Base-by-base conservation (phyloP, 129 eudicot genomes). In the Escallonia rubra region DNA sequence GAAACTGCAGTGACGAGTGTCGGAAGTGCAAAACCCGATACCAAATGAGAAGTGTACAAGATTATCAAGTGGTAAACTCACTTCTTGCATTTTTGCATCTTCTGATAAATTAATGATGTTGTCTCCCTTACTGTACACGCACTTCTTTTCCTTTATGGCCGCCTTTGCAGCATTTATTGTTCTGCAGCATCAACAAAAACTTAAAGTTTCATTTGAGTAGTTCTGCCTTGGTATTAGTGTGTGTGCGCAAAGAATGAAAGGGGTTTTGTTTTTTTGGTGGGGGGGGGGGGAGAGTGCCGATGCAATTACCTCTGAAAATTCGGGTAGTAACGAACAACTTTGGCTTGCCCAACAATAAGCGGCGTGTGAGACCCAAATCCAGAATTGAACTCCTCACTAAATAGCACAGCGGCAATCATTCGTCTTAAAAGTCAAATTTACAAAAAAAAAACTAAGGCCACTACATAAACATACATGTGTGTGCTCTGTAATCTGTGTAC, bases 351-450 rank as follows among this genome's bases (percentile, higher is more conserved):
- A 16, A 82, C 88, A 68, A 87, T 71, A 61, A 94, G 90, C 38
- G 99, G 99, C 7, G 97, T 94, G 72, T 89, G 88, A 61, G 97
- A 82, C 59, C 99, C 96, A 81, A 94, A 94, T 73, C 99, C 99
- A 74, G 93, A 70, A 81, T 86, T 85, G 67, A 84, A 94, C 78
- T 94, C 99, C 85, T 94, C 99, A 65, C 99, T 94, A 58, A 61
- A 77, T 70, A 16, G 63, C 62, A 68, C 34, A 23, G 34, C 34
- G 34, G 34, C 34, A 23, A 23, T 0, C 34, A 23, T 23, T 23
- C 34, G 34, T 23, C 34, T 23, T 23, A 23, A 23, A 23, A 23
- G 34, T 23, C 34, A 23, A 23, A 23, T 23, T 23, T 0, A 23
- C 34, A 23, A 23, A 23, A 23, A 23, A 23, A 23, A 23, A 23